These are phyloP conservation scores for Aspergillus asperescens DNA, from an alignment of 495 filamentous ascomycete genomes.

Conservation along the genomic window DNA sequence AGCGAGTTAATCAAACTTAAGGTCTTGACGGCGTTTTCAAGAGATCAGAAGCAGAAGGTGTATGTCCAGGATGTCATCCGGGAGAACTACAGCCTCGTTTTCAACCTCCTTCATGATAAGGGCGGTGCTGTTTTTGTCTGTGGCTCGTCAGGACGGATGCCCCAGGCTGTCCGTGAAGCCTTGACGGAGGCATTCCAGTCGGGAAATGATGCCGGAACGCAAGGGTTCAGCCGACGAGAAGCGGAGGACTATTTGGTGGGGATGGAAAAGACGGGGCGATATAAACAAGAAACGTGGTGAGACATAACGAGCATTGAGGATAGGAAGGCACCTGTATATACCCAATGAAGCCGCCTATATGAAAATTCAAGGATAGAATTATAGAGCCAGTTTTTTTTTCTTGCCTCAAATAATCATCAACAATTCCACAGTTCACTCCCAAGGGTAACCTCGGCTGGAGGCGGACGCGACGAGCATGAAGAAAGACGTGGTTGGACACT, in stretches of 20 bases:
- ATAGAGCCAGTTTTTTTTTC: not conserved
- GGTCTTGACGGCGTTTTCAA: constrained; percentile 77
- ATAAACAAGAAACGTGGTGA: constrained; percentile 77
- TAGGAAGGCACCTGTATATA: not conserved
- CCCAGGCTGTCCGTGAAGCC: constrained; percentile 76
- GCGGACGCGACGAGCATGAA: constrained; percentile 18
- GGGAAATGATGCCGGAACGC: constrained; percentile 14
- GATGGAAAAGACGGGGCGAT: constrained; percentile 66
- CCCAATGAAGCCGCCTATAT: not conserved
- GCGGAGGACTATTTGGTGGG: constrained; percentile 53
- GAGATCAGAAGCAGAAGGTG: constrained; percentile 66
- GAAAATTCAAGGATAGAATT: not conserved
- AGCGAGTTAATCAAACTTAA: constrained; percentile 36
- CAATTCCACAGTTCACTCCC: too few species aligned
- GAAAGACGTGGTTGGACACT: constrained; percentile 25
- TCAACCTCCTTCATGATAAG: constrained; percentile 48
- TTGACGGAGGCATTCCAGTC: constrained; percentile 64
- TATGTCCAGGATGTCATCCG: constrained; percentile 88
- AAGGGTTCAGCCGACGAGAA: constrained; percentile 34
- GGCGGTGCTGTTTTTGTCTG: constrained; percentile 68
- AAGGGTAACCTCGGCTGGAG: constrained; percentile 38
- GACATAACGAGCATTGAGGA: not conserved
- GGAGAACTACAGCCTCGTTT: constrained; percentile 53
- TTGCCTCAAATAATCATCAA: not conserved
- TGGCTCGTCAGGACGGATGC: constrained; percentile 82